phyloP scores from a whole-genome alignment of 2,329 filamentous ascomycete species.

The Beauveria rudraprayagi region DNA sequence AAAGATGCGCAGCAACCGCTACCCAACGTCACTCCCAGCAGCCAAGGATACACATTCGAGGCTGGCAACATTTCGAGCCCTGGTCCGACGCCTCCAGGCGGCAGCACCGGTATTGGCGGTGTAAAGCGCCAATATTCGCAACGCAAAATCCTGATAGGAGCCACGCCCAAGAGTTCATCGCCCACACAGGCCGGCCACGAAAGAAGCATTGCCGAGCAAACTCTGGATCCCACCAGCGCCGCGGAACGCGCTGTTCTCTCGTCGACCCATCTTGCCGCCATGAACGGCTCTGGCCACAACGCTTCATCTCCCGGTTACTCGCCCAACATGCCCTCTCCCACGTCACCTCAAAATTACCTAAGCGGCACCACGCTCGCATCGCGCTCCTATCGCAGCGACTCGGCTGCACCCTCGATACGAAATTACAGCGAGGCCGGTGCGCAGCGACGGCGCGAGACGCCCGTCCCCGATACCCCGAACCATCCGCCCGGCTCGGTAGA shows the following conservation, averaged over 20 bases:
- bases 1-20: constrained; percentile 90
- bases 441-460: constrained; percentile 53
- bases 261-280: constrained; percentile 61
- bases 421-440: constrained; percentile 28
- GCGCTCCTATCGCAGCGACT: constrained; percentile 51
- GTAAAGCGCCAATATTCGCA: constrained; percentile 68
- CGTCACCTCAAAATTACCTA: constrained; percentile 52
- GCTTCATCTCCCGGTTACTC: constrained; percentile 48
- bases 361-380: constrained; percentile 51
- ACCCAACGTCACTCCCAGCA: constrained; percentile 39
- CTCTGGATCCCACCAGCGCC: constrained; percentile 60
- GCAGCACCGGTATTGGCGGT: constrained; percentile 47
- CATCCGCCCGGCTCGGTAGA: constrained; percentile 62
- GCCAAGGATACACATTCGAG: constrained; percentile 44
- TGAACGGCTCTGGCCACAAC: constrained; percentile 53
- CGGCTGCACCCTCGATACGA: constrained; percentile 31
- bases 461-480: constrained; percentile 53
- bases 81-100: constrained; percentile 45
- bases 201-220: constrained; percentile 53
- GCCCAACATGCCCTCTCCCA: constrained; percentile 62
- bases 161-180: constrained; percentile 66
- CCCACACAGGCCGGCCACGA: constrained; percentile 67
- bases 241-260: constrained; percentile 58
- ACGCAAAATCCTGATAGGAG: constrained; percentile 64
- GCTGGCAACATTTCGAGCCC: constrained; percentile 40